These are phyloP conservation scores for Pyrenopolyporus hunteri DNA, from an alignment of 495 filamentous ascomycete species.

Conservation along the genomic window DNA sequence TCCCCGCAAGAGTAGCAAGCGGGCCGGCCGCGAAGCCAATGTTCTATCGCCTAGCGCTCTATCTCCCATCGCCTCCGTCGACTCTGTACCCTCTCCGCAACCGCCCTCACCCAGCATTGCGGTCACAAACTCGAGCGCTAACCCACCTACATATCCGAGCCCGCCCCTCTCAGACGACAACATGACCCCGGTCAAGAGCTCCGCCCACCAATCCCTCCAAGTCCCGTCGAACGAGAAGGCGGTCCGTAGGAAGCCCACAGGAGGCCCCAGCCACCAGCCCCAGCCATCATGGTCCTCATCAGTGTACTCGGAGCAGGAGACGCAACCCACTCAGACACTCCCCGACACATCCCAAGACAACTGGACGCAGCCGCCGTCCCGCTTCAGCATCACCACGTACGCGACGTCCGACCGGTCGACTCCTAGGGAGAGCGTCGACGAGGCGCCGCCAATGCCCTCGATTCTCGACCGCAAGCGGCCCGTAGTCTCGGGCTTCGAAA, in stretches of 20 bases:
- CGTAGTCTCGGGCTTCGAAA: conserved; percentile 32
- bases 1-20: conserved; percentile 53
- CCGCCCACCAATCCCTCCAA: conserved; percentile 32
- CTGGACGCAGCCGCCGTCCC: conserved; percentile 64
- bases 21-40: conserved; percentile 30
- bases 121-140: conserved; percentile 10
- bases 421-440: conserved; percentile 59
- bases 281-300: conserved; percentile 48
- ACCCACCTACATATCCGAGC: conserved; percentile 43
- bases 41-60: conserved; percentile 23
- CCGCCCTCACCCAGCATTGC: conserved; percentile 28
- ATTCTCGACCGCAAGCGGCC: conserved; percentile 50
- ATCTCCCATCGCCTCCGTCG: conserved; percentile 36
- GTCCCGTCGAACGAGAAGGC: conserved; percentile 39
- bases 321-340: conserved; percentile 15
- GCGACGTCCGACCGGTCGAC: conserved; percentile 62
- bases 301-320: conserved; percentile 44
- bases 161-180: conserved; percentile 44
- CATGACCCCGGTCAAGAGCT: conserved; percentile 9
- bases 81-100: conserved; percentile 25
- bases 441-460: conserved; percentile 47
- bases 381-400: conserved; percentile 77
- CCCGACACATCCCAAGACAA: conserved; percentile 35
- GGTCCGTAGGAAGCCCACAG: conserved; percentile 50
- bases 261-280: conserved; percentile 35